Percentiles rank a stretch among this genome's conserved stretches.
Evolutionary conservation across 140 eudicot species (phyloP).

Genomic region (Ambrosia hybrid): DNA sequence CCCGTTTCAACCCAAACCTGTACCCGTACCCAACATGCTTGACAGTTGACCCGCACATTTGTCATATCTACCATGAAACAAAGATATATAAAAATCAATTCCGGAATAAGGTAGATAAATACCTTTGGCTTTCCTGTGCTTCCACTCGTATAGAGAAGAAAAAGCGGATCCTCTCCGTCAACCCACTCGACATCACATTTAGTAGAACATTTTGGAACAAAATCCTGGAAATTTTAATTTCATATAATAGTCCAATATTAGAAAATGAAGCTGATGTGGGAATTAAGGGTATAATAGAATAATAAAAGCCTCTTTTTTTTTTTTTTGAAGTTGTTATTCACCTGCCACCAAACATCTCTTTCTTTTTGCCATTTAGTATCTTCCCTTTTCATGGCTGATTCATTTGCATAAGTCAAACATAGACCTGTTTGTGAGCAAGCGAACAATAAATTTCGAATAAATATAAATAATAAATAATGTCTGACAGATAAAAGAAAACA

Average conservation of each 20-base stretch:
- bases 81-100: not conserved
- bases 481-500: not conserved
- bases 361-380: conserved; percentile 74
- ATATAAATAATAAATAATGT: not conserved
- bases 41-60: not conserved
- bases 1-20: not conserved
- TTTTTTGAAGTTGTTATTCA: conserved; percentile 23
- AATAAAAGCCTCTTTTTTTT: not conserved
- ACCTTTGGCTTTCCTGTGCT: conserved; percentile 99
- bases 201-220: conserved; percentile 64
- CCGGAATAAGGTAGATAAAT: conserved; percentile 12
- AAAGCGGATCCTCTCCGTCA: conserved; percentile 95
- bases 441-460: not conserved
- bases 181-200: conserved; percentile 93
- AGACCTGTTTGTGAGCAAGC: conserved; percentile 47
- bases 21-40: not conserved
- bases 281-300: conserved; percentile 1
- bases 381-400: conserved; percentile 82
- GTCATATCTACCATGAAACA: not conserved
- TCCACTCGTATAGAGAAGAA: conserved; percentile 96
- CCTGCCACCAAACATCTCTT: conserved; percentile 99
- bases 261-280: not conserved
- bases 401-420: conserved; percentile 86
- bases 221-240: conserved; percentile 53
- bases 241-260: not conserved